phyloP scores from a whole-genome alignment of 352 stramenopile species.

The Globisporangium splendens region DNA sequence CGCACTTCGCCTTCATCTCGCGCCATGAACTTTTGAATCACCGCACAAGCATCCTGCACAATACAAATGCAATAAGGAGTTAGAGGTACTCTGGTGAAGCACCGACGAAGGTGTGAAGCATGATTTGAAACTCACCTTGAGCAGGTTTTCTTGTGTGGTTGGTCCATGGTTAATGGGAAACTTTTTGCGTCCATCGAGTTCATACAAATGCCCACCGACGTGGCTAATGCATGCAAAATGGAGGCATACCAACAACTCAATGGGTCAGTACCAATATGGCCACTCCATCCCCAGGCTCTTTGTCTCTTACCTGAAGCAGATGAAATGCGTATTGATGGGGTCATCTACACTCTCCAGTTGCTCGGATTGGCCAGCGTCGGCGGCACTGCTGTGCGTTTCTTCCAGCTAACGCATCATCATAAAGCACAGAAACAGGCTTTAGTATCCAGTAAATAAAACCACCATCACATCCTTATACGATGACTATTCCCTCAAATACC shows the following conservation, averaged over 20 bases:
- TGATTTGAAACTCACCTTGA: conserved; percentile 42
- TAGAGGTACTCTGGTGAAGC: too few species aligned
- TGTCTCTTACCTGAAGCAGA: conserved; percentile 85
- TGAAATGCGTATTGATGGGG: conserved; percentile 95
- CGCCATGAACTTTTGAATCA: conserved; percentile 94
- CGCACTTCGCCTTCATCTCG: conserved; percentile 92
- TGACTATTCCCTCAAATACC: conserved; percentile 18
- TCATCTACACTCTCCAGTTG: conserved; percentile 90
- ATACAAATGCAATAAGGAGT: too few species aligned
- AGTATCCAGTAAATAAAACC: neutral
- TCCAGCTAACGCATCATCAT: conserved; percentile 58
- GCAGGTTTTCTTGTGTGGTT: conserved; percentile 80
- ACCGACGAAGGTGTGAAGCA: too few species aligned
- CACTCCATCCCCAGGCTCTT: neutral
- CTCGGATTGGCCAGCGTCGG: conserved; percentile 88
- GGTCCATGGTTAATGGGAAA: conserved; percentile 92
- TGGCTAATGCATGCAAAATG: conserved; percentile 28
- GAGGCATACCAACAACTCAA: neutral
- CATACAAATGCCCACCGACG: conserved; percentile 92
- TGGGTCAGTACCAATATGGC: neutral
- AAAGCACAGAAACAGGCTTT: too few species aligned
- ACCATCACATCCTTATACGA: neutral
- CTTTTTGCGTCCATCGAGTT: conserved; percentile 95
- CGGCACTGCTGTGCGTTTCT: conserved; percentile 88
- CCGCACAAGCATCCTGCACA: conserved; percentile 76